Evolutionary conservation across 1,284 basidiomycete genomes (phyloP).

Genomic region (Papiliotrema flavescens): DNA sequence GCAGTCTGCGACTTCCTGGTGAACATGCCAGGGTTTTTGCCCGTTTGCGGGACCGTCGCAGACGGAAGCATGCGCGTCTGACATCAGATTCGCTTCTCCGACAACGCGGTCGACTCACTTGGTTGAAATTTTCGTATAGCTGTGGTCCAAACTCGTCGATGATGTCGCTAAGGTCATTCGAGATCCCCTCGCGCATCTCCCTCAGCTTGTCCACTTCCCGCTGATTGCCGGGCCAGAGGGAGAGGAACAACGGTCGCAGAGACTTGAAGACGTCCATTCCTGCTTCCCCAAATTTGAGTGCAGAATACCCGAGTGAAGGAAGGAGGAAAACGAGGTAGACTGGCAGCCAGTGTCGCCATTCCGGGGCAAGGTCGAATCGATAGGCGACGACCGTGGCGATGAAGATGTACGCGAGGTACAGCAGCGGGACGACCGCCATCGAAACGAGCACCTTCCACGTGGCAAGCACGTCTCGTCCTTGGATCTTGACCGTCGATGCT

Average conservation of each 20-base stretch:
- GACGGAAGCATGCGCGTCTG: constrained; percentile 79
- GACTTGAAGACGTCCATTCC: constrained; percentile 98
- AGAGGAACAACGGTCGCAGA: constrained; percentile 83
- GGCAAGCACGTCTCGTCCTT: constrained; percentile 89
- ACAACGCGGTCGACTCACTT: constrained; percentile 52
- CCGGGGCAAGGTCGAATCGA: constrained; percentile 58
- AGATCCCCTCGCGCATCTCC: constrained; percentile 69
- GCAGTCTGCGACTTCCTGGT: constrained; percentile 28
- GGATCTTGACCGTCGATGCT: constrained; percentile 92
- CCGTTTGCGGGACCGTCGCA: constrained; percentile 72
- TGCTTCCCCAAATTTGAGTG: constrained; percentile 97
- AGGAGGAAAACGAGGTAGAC: constrained; percentile 70
- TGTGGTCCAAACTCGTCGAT: constrained; percentile 82
- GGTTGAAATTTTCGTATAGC: constrained; percentile 82
- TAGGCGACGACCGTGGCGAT: constrained; percentile 73
- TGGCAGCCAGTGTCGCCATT: constrained; percentile 73
- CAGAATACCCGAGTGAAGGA: constrained; percentile 88
- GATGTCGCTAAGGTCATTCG: constrained; percentile 80
- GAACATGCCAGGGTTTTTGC: constrained; percentile 31
- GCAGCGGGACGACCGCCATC: constrained; percentile 78
- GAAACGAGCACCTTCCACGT: constrained; percentile 99
- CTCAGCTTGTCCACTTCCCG: constrained; percentile 76
- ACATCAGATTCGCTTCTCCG: not conserved
- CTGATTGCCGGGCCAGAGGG: constrained; percentile 87
- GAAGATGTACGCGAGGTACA: constrained; percentile 81